Percentiles rank a stretch among this genome's conserved stretches.
phyloP scores from a whole-genome alignment of 2,329 filamentous ascomycete species.

The Penicillium sp. region DNA sequence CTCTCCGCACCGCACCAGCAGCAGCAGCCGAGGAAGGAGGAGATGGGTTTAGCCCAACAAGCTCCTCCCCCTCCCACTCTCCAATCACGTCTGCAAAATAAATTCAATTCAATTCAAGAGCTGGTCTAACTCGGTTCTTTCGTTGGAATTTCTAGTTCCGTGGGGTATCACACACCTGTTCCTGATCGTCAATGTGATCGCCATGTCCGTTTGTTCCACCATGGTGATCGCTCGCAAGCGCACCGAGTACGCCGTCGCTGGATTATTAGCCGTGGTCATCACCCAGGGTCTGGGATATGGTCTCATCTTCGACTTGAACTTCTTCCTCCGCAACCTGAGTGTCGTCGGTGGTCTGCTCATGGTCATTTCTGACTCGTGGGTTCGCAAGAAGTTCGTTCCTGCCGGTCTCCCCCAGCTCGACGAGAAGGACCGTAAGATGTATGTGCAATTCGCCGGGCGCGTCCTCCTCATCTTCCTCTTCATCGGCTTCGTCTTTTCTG shows the following conservation, averaged over 20 bases:
- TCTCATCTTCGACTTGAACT: conserved; percentile 98
- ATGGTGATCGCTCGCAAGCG: conserved; percentile 91
- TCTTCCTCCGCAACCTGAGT: conserved; percentile 98
- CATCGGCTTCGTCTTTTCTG: conserved; percentile 92
- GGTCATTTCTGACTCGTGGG: conserved; percentile 98
- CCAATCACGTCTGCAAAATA: background rate
- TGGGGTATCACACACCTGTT: conserved; percentile 88
- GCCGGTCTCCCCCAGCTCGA: conserved; percentile 91
- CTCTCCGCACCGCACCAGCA: background rate
- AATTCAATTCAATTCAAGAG: background rate
- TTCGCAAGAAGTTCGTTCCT: conserved; percentile 95
- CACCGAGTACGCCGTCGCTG: conserved; percentile 89
- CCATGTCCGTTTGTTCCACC: conserved; percentile 80
- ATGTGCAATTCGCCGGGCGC: conserved; percentile 96
- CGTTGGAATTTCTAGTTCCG: conserved; percentile 72
- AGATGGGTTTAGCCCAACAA: background rate
- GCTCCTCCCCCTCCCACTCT: background rate
- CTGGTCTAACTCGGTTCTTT: conserved; percentile 23
- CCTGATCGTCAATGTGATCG: conserved; percentile 85
- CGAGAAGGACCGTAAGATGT: conserved; percentile 99
- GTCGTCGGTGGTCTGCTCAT: conserved; percentile 97
- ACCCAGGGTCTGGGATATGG: conserved; percentile 96
- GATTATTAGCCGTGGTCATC: conserved; percentile 87
- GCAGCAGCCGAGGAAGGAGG: background rate
- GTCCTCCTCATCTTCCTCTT: conserved; percentile 98